Evolutionary conservation across 1,139 yeast genomes (phyloP).

Genomic region (Oligophagozyma castellii): DNA sequence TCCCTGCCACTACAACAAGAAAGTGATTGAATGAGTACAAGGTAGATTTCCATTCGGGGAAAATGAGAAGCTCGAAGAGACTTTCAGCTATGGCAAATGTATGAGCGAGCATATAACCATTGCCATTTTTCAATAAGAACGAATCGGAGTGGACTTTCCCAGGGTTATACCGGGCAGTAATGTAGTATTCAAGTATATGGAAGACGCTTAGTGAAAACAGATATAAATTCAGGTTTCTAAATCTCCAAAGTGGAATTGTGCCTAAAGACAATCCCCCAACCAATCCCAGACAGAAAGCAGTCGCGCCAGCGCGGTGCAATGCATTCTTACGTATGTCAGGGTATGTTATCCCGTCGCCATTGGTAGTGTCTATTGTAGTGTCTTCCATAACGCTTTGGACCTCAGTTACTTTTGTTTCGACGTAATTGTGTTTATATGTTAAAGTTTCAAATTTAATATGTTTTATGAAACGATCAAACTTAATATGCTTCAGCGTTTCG

Average conservation of each 20-base stretch:
- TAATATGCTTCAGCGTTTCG: too few relatives aligned
- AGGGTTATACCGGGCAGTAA: conserved; percentile 63
- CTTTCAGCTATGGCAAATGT: conserved; percentile 36
- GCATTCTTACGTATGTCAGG: conserved; percentile 26
- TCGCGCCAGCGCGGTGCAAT: conserved; percentile 27
- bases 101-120: conserved; percentile 54
- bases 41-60: conserved; percentile 25
- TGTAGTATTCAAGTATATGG: conserved; percentile 69
- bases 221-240: conserved; percentile 35
- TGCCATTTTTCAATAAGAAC: conserved; percentile 62
- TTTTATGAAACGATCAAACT: not conserved
- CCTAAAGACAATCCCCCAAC: conserved; percentile 28
- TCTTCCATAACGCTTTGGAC: not conserved
- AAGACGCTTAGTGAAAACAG: conserved; percentile 42
- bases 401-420: not conserved
- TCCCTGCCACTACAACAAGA: conserved; percentile 30
- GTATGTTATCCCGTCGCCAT: conserved; percentile 10
- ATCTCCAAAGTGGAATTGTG: conserved; percentile 18
- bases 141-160: conserved; percentile 58
- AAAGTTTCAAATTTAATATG: not conserved
- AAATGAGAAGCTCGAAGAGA: conserved; percentile 26
- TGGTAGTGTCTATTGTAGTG: not conserved
- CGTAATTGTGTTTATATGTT: not conserved
- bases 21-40: conserved; percentile 4
- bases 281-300: conserved; percentile 30